Conservation (phyloP, 495 filamentous ascomycete genomes). For the Trypethelium eluteriae region DNA sequence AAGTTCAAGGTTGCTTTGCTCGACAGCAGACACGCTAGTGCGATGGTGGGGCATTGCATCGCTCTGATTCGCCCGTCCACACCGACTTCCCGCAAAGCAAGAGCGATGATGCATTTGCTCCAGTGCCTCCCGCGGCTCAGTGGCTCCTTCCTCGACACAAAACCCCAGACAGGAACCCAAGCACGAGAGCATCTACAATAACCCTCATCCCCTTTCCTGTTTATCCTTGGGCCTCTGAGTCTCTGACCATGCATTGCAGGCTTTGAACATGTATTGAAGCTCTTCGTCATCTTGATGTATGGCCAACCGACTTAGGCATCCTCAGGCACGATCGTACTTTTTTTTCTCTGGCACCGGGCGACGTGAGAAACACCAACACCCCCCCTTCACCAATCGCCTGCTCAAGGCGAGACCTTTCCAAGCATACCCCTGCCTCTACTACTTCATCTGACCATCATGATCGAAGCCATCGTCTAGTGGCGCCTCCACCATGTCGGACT, state of each 20-base stretch:
- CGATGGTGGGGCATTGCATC: conserved; percentile 1
- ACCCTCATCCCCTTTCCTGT: background rate
- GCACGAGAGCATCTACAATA: background rate
- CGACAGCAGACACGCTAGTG: conserved; percentile 1
- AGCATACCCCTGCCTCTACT: background rate
- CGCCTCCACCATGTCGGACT: background rate
- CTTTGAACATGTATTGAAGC: background rate
- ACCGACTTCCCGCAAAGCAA: background rate
- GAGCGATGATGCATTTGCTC: background rate
- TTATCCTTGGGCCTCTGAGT: background rate
- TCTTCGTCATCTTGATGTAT: background rate
- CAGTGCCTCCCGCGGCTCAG: too few species aligned
- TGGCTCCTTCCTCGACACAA: too few species aligned
- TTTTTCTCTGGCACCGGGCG: background rate
- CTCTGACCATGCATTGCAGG: background rate
- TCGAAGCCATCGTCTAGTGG: background rate
- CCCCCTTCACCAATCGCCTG: conserved; percentile 2
- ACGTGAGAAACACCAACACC: conserved; percentile 3
- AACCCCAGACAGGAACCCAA: conserved; percentile 1
- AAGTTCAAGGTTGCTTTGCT: background rate
- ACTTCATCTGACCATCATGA: background rate
- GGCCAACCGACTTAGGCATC: background rate
- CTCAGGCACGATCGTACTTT: background rate
- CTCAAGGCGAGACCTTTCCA: background rate
- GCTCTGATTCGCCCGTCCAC: conserved; percentile 1